Base-by-base conservation (phyloP, 164 flowering plant species). In the Stephania cephalantha region DNA sequence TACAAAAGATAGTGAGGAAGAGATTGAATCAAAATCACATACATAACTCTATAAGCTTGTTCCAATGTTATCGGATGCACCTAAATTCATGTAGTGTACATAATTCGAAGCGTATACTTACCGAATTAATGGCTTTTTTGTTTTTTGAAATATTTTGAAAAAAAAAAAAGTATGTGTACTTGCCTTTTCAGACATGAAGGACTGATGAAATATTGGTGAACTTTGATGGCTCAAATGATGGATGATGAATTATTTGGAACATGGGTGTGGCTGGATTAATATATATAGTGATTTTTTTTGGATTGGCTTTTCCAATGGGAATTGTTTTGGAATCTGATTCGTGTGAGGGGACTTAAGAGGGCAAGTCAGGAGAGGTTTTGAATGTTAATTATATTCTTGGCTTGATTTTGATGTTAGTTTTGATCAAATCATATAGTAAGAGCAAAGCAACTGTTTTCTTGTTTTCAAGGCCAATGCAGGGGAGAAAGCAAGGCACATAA, bases 181-280 rank as follows among this genome's bases (percentile, higher is more conserved):
- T 84, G 78, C 88, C 86, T 81, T 84, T 76, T 67, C 78, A 52
- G 88, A 72, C 87, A 85, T 84, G 69, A 25, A 70, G 74, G n/a
- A 50, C 15, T 6, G 15, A 50, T 50, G 10, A 50, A 50, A 9
- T 9, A 13, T 35, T 12, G 63, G 18, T 55, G 63, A 15, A 15
- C 63, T 12, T 48, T 48, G 81, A 72, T 71, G 58, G 64, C 35
- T 58, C 29, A 72, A 61, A 30, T 72, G 58, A 17, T 31, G 63
- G 11, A 4, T 55, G 13, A 1, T 12, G 1, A 55, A 55, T 15
- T 12, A 55, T 15, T 12, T 55, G 17, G 17, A 12, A 12, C 53
- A 48, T 46, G 53, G 53, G 13, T 48, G 13, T 8, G 2, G 25
- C 25, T 25, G 25, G 2, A 35, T 35, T 35, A 48, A 18, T 55